Conservation (phyloP, 192 early-diverging fungal genomes). For the Bifiguratus adelaidae region DNA sequence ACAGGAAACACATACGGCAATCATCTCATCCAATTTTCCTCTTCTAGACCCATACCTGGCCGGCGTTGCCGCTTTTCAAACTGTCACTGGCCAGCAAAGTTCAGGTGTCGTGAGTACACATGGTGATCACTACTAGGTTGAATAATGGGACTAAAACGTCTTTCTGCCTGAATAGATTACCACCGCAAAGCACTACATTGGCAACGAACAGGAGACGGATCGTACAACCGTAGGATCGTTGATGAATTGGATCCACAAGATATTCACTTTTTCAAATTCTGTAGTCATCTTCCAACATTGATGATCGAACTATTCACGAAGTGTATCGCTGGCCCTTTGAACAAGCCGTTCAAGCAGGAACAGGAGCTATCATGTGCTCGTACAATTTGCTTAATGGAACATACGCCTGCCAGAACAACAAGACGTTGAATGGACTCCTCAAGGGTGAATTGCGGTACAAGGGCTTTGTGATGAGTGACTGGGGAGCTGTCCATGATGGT, state of each 20-base stretch:
- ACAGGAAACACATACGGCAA: too few species aligned
- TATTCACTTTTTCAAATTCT: not conserved
- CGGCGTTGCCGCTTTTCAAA: conserved; percentile 10
- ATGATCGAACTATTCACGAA: conserved; percentile 45
- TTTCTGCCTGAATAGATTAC: conserved; percentile 6
- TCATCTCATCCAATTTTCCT: too few species aligned
- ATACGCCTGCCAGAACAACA: conserved; percentile 41
- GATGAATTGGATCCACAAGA: too few species aligned
- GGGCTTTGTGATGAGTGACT: conserved; percentile 50
- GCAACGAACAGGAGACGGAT: conserved; percentile 15
- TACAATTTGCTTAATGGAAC: conserved; percentile 52
- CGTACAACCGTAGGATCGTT: conserved; percentile 8
- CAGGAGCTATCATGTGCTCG: conserved; percentile 45
- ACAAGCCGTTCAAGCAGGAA: conserved; percentile 37
- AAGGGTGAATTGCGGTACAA: conserved; percentile 43
- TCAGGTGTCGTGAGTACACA: conserved; percentile 11
- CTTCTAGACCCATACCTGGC: conserved; percentile 19
- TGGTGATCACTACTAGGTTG: too few species aligned
- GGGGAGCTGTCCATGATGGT: conserved; percentile 35
- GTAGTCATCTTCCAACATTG: conserved; percentile 23
- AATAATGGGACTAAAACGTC: too few species aligned
- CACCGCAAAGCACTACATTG: conserved; percentile 15
- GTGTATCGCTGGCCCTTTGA: conserved; percentile 50
- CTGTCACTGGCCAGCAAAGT: conserved; percentile 11
- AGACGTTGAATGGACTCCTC: conserved; percentile 28